Base-by-base conservation (phyloP, 805 yeast genomes). In the Kodamaea fukazawae region DNA sequence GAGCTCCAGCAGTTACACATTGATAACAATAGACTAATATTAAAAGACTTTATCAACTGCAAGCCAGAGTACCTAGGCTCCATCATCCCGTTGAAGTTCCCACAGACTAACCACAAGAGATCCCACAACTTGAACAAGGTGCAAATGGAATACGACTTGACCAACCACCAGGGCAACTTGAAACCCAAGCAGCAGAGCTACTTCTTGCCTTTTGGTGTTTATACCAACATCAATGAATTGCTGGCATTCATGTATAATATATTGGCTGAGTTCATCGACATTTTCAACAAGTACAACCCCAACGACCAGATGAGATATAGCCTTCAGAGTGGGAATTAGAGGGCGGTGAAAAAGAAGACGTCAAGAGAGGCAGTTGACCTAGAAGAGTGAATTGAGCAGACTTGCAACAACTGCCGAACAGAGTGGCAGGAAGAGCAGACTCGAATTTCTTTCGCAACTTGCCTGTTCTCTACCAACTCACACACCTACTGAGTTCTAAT, bases 141-240 rank as follows among this genome's bases (percentile, higher is more conserved):
- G 7, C 43, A 40, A 18, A 33, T 29, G 20, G 41, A 39, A 18
- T 39, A 47, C 28, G 45, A 36, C 15, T 29, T 40, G 16, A 48
- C 38, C 23, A 34, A 29, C 29, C 43, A 42, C 22, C 44, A 40
- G 26, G 37, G 39, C 12, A 44, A 41, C 40, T 32, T 62, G 23
- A 43, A 38, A 7, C 70, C 70, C 2, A 44, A 48, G 1, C 32
- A 47, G 3, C 59, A 56, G 30, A 39, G 44, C 14, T 67, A 53
- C 44, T 68, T 58, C 42, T 47, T 68, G 22, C 74, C 74, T 0
- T 43, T 68, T 32, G 72, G 72, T 2, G 43, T 54, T 7, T 63
- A 66, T 40, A 54, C 71, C 11, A 58, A 57, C 27, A 41, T 68
- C 18, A 48, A 49, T 7, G 73, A 69, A 43, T 54, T 59, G 7